Evolutionary conservation across 352 stramenopile species (phyloP).

Genomic region (Phytophthora crassamura): DNA sequence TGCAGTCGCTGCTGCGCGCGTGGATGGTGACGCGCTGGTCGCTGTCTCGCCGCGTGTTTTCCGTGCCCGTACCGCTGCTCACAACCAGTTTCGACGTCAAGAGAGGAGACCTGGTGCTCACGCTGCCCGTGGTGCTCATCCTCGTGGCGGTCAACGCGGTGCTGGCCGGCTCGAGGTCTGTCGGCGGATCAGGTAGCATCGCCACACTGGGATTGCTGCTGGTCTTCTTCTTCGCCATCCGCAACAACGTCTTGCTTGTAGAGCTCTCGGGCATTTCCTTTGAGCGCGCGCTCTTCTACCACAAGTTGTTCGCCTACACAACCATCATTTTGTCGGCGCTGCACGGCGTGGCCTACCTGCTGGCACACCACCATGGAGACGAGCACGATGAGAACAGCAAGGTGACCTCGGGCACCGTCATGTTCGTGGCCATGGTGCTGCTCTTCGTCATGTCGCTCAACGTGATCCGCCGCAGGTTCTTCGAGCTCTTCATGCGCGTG

Average conservation of each 20-base stretch:
- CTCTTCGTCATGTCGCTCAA: slow-evolving; percentile 39
- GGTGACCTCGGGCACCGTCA: slow-evolving; percentile 13
- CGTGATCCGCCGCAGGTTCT: slow-evolving; percentile 47
- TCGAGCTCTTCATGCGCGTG: slow-evolving; percentile 47
- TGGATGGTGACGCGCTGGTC: slow-evolving; percentile 35
- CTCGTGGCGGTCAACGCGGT: slow-evolving; percentile 25
- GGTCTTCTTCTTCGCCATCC: slow-evolving; percentile 48
- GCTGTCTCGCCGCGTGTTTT: slow-evolving; percentile 28
- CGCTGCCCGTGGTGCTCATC: slow-evolving; percentile 19
- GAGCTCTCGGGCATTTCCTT: slow-evolving; percentile 46
- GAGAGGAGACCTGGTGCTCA: slow-evolving; percentile 41
- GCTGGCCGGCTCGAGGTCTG: slow-evolving; percentile 4
- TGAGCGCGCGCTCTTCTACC: slow-evolving; percentile 53
- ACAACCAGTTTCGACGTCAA: slow-evolving; percentile 44
- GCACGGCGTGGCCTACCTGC: slow-evolving; percentile 47
- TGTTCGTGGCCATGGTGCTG: slow-evolving; percentile 37
- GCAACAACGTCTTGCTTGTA: slow-evolving; percentile 56
- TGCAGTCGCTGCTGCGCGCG: slow-evolving; percentile 21
- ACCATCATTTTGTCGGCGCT: slow-evolving; percentile 35
- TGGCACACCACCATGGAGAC: slow-evolving; percentile 25
- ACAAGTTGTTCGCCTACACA: slow-evolving; percentile 51
- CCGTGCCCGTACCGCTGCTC: slow-evolving; percentile 26
- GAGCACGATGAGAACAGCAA: slow-evolving; percentile 15
- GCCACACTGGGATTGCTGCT: slow-evolving; percentile 37
- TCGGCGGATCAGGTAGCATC: slow-evolving; percentile 18